Evolutionary conservation across 2,329 filamentous ascomycete species (phyloP), one percentile per base, ranked within the genome.

Genomic region (Celoporthe dispersa): DNA sequence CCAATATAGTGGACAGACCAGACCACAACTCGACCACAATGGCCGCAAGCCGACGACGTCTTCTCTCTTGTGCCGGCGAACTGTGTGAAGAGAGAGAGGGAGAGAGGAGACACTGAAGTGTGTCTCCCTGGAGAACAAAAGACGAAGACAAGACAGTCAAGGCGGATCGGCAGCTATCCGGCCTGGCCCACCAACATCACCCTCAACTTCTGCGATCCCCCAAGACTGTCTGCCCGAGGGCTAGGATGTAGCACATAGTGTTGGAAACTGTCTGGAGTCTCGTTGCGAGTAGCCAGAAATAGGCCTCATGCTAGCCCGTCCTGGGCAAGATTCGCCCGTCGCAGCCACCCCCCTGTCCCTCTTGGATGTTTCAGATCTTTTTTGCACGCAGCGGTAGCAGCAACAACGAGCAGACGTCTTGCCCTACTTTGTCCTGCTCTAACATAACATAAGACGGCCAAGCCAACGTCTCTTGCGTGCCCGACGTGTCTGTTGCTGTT

Each of bases 351-450:
- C 59, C 59, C 39, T 61, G 60, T 44, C 60, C 31, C 25, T 48
- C 44, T 48, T 63, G 60, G 31, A 19, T 28, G 60, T 63, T 63
- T 63, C 60, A 63, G 60, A 63, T 63, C 37, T n/a, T 39, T n/a
- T 60, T n/a, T 35, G 25, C 53, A 57, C 25, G 5, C 14, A n/a
- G 19, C 37, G 37, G 37, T 39, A 48, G 44, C 8, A n/a, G 37
- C 37, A 8, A 39, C 37, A 39, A 39, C 7, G 37, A 39, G 37
- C 37, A 39, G 37, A n/a, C n/a, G n/a, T n/a, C n/a, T n/a, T n/a
- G 6, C 35, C 35, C 37, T 39, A 3, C 37, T 11, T 16, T 22
- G 16, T 44, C 41, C 41, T 44, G 41, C 41, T 8, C 41, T 16
- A 44, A 19, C 1, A 44, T 22, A 44, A 22, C 19, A 19, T 44